Percentiles rank a stretch among this genome's conserved stretches.
phyloP scores from a whole-genome alignment of 345 rosid species.

The Reutealis trisperma region DNA sequence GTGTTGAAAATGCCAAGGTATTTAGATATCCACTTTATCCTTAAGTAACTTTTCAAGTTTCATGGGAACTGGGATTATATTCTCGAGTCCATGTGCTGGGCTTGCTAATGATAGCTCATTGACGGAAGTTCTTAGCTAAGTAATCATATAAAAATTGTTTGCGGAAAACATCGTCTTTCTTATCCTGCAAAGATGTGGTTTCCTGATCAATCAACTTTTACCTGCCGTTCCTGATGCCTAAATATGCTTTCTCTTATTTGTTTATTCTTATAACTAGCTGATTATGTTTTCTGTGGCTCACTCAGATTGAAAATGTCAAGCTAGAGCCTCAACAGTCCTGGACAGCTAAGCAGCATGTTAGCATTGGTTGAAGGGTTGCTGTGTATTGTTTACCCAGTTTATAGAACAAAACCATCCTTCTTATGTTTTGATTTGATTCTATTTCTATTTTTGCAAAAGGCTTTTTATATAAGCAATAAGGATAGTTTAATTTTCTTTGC shows the following conservation, averaged over 20 bases:
- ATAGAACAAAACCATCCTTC: conserved; percentile 5
- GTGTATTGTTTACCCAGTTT: conserved; percentile 5
- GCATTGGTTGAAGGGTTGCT: conserved; percentile 41
- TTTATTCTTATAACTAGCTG: background rate
- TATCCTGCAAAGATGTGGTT: background rate
- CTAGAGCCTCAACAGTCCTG: conserved; percentile 79
- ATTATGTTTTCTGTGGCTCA: conserved; percentile 18
- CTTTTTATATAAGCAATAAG: conserved; percentile 10
- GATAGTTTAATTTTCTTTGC: background rate
- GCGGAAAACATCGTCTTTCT: background rate
- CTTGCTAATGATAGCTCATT: conserved; percentile 7
- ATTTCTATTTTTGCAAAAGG: background rate
- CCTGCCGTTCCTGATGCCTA: background rate
- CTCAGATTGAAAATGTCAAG: conserved; percentile 74
- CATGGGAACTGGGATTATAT: conserved; percentile 5
- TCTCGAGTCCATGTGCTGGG: background rate
- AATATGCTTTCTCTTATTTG: background rate
- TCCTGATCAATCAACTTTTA: conserved; percentile 2
- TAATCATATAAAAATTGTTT: background rate
- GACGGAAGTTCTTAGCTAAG: background rate
- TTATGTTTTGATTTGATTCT: background rate
- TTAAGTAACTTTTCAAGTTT: conserved; percentile 1
- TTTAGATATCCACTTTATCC: conserved; percentile 5
- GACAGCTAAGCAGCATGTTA: conserved; percentile 79
- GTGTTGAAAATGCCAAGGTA: conserved; percentile 96